These are phyloP conservation scores for Selaginella tamariscina DNA, from an alignment of 75 land plant genomes.

Conservation along the genomic window DNA sequence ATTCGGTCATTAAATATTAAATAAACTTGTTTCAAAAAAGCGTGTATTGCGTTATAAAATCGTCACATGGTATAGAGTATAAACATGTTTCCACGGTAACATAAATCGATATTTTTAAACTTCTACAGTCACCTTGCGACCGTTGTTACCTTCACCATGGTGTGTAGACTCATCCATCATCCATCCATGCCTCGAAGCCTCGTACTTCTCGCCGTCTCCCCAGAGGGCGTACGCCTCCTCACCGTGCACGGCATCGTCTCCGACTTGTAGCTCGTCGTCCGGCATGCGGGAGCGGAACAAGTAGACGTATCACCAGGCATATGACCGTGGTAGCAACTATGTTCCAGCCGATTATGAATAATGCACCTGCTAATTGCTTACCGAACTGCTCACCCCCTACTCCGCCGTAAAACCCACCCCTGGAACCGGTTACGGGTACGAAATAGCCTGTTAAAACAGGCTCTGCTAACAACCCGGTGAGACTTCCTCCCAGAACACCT, in stretches of 20 bases:
- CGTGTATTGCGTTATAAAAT: too few species aligned
- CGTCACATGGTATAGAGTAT: too few species aligned
- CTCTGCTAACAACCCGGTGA: conserved; percentile 40
- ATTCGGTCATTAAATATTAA: too few species aligned
- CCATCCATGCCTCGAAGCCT: conserved; percentile 14
- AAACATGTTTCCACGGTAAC: too few species aligned
- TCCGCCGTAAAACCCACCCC: conserved; percentile 51
- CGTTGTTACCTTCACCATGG: neutral
- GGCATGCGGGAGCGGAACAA: conserved; percentile 54
- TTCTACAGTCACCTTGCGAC: neutral
- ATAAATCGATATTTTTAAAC: too few species aligned
- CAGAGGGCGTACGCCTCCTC: conserved; percentile 57
- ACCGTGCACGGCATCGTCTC: conserved; percentile 50
- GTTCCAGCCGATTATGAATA: conserved; percentile 65
- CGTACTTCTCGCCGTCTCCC: conserved; percentile 40
- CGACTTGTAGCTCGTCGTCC: conserved; percentile 37
- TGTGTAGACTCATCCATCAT: conserved; percentile 9
- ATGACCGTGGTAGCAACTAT: conserved; percentile 45
- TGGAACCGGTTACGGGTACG: conserved; percentile 25
- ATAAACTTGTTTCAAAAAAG: too few species aligned
- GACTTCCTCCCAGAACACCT: conserved; percentile 45
- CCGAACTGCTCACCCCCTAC: conserved; percentile 41
- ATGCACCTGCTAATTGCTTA: conserved; percentile 51
- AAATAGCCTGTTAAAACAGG: conserved; percentile 34
- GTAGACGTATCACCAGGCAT: conserved; percentile 32